phyloP scores from a whole-genome alignment of 2,329 filamentous ascomycete species.

The Arthrobotrys pseudoclavata region DNA sequence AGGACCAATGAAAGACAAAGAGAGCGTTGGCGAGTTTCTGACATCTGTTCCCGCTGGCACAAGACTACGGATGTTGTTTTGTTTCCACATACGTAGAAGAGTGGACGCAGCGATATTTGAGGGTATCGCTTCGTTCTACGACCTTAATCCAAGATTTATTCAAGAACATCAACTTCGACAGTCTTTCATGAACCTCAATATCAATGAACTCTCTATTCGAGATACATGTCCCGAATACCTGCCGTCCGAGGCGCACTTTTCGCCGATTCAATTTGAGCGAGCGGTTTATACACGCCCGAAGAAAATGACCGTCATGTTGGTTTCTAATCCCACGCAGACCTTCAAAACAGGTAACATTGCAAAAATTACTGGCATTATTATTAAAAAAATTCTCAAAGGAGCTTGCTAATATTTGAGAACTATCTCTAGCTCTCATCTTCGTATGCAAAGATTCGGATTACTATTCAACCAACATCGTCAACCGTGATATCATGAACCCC shows the following conservation, averaged over 20 bases:
- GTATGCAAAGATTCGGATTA: not conserved
- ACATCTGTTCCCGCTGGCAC: conserved; percentile 7
- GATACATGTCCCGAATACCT: conserved; percentile 30
- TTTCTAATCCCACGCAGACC: not conserved
- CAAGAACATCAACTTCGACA: conserved; percentile 17
- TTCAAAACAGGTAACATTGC: conserved; percentile 31
- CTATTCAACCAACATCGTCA: conserved; percentile 21
- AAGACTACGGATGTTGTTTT: conserved; percentile 29
- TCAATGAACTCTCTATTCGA: too few species aligned
- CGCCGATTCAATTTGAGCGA: conserved; percentile 30
- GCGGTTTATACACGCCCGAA: not conserved
- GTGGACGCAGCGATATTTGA: not conserved
- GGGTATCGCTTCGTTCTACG: conserved; percentile 25
- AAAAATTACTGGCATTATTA: too few species aligned
- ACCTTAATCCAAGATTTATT: conserved; percentile 31
- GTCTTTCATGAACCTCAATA: not conserved
- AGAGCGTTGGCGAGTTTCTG: not conserved
- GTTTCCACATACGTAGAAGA: not conserved
- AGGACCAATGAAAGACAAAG: not conserved
- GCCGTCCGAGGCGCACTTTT: conserved; percentile 38
- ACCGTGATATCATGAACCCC: conserved; percentile 29
- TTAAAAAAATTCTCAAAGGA: too few species aligned
- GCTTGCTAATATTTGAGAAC: too few species aligned
- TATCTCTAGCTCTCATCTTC: conserved; percentile 30
- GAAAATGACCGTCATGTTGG: conserved; percentile 1